Base-by-base conservation (phyloP, 192 early-diverging fungal species). In the Spinellus fusiger region DNA sequence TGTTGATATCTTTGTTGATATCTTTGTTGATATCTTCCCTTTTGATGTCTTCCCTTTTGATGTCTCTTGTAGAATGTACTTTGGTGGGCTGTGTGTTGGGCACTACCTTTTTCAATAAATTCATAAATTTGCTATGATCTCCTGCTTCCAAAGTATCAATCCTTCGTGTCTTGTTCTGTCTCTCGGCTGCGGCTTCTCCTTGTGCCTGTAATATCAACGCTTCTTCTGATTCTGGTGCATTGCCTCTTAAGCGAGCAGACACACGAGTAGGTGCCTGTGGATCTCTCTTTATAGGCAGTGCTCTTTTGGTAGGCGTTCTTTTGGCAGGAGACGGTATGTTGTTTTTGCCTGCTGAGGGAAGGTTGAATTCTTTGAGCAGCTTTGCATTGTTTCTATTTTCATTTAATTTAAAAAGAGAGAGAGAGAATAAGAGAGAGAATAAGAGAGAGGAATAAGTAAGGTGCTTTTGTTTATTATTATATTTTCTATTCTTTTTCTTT, bases 161-260 rank as follows among this genome's bases (percentile, higher is more conserved):
- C 12, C 13, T 38, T 23, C n/a, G 3, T 32, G 55, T 27, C 55
- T 6, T 37, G 54, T 15, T 47, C 27, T 4, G 58, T 46, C 49
- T 52, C 25, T 38, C 52, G 23, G n/a, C 33, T 28, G 26, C 15
- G 6, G 32, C 28, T 59, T 47, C 35, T 44, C 40, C 18, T 44
- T 18, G 1, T 44, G n/a, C 18, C 10, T 44, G 15, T 12, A 10
- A n/a, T n/a, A 18, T 2, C 10, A 44, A 44, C 6, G 57, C 26
- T 32, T 26, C 51, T 53, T 1, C 12, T 29, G 49, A 26, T 5
- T 51, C 49, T 22, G 59, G 50, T 31, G 38, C 29, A 16, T 47
- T 51, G 1, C 59, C 59, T 2, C 54, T 28, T 33, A 68, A 48
- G 25, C 66, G 66, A 32, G 59, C 52, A 31, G 66, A 68, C 8